phyloP scores from a whole-genome alignment of 2,329 filamentous ascomycete genomes.

The Diplocarpon mali region DNA sequence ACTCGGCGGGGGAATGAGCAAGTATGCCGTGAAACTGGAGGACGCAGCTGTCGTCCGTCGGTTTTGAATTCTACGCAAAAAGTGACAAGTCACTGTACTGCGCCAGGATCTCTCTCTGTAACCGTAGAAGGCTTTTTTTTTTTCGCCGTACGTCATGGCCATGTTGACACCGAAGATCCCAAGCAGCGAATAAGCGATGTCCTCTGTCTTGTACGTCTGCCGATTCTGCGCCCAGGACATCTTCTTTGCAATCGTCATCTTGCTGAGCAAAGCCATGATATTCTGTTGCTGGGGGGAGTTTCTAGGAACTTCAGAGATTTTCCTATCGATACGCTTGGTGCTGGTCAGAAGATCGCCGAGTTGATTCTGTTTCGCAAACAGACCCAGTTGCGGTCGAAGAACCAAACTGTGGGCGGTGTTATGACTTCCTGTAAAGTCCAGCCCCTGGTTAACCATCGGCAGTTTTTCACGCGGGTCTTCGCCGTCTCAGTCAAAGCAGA shows the following conservation, averaged over 20 bases:
- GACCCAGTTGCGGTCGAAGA: slow-evolving; percentile 3
- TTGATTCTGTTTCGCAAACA: not conserved
- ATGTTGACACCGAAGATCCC: slow-evolving; percentile 29
- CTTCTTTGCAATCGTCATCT: slow-evolving; percentile 23
- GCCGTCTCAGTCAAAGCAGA: not conserved
- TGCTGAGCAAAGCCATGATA: slow-evolving; percentile 6
- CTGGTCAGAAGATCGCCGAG: not conserved
- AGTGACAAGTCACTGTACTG: not conserved
- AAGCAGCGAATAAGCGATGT: slow-evolving; percentile 28
- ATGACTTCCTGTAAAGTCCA: slow-evolving; percentile 3
- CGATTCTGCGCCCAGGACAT: slow-evolving; percentile 29
- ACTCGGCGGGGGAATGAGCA: not conserved
- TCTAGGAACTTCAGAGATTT: not conserved
- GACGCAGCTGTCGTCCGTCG: not conserved
- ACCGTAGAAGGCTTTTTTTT: not conserved
- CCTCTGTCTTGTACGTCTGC: slow-evolving; percentile 18
- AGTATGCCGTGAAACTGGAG: not conserved
- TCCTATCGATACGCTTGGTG: not conserved
- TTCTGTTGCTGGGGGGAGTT: not conserved
- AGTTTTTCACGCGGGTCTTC: not conserved
- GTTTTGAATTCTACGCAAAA: not conserved
- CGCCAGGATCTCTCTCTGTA: not conserved
- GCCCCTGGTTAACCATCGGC: not conserved
- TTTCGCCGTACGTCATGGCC: slow-evolving; percentile 29
- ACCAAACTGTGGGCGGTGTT: not conserved